Conservation (phyloP, 306 rosid genomes). For the Cucurbita argyrosperma region DNA sequence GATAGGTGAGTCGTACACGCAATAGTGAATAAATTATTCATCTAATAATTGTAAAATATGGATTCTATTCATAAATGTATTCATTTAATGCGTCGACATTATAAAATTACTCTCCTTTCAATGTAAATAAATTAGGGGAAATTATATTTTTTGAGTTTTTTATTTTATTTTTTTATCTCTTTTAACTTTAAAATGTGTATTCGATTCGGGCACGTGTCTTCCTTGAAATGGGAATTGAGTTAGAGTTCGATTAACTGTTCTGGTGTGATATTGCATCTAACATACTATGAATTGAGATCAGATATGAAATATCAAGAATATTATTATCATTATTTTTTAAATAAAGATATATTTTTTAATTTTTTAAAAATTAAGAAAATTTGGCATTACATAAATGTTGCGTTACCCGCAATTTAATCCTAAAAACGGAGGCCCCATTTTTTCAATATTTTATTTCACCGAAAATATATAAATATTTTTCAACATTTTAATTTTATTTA, state of each 20-base stretch:
- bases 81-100: not conserved
- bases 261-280: too few species aligned
- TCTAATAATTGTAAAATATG: not conserved
- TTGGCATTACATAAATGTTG: not conserved
- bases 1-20: conserved; percentile 29
- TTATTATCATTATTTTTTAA: too few species aligned
- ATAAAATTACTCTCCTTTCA: not conserved
- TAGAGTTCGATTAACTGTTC: not conserved
- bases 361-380: too few species aligned
- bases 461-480: too few species aligned
- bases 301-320: too few species aligned
- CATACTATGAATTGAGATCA: too few species aligned
- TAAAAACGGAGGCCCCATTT: not conserved
- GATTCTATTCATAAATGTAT: not conserved
- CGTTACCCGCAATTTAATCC: not conserved
- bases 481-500: too few species aligned
- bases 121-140: not conserved
- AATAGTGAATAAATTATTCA: conserved; percentile 21
- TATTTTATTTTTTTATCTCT: not conserved
- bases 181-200: not conserved
- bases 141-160: not conserved
- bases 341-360: too few species aligned
- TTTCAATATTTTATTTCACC: too few species aligned
- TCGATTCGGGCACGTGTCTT: too few species aligned
- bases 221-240: not conserved